Evolutionary conservation across 305 asterid species (phyloP).

Genomic region (Petunia hybrid): DNA sequence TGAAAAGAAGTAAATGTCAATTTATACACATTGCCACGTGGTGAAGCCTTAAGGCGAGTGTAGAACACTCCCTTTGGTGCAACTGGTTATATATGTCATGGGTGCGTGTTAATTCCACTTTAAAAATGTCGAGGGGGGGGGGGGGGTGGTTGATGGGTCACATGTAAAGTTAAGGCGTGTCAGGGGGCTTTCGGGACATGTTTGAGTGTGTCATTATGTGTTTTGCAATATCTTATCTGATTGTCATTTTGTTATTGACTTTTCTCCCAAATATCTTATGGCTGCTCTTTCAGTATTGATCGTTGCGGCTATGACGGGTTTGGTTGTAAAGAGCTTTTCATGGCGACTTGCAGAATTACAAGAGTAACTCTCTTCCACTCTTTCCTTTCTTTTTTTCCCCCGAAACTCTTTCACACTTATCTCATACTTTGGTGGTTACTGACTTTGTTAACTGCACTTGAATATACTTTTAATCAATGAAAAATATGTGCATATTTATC

Average conservation of each 20-base stretch:
- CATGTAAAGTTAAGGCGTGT: too few species aligned
- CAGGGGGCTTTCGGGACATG: too few species aligned
- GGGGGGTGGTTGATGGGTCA: too few species aligned
- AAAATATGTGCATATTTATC: neutral
- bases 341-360: constrained; percentile 12
- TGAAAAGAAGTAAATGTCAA: too few species aligned
- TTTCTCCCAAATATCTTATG: neutral
- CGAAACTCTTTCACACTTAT: neutral
- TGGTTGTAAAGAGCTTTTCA: constrained; percentile 15
- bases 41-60: too few species aligned
- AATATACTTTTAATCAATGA: neutral
- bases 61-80: too few species aligned
- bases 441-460: neutral
- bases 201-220: too few species aligned
- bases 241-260: neutral
- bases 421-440: neutral
- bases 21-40: too few species aligned
- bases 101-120: too few species aligned
- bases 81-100: too few species aligned
- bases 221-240: neutral
- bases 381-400: neutral
- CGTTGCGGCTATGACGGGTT: neutral
- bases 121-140: too few species aligned
- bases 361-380: neutral
- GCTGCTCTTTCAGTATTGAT: constrained; percentile 11